Base-by-base conservation (phyloP, 2,329 filamentous ascomycete species). In the Diaporthe destruens region DNA sequence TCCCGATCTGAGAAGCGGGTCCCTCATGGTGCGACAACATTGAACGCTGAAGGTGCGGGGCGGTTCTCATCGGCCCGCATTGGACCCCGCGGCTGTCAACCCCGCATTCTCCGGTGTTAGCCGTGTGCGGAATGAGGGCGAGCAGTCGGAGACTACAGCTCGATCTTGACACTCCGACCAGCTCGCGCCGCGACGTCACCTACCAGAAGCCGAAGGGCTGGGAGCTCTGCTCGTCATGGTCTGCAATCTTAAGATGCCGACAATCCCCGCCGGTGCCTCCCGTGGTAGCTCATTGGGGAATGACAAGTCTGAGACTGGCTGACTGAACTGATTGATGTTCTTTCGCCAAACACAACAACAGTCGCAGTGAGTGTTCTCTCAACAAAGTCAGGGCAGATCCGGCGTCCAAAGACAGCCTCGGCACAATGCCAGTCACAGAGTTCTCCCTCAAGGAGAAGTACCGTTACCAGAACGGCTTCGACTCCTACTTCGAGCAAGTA, bases 401-500 rank as follows among this genome's bases (percentile, higher is more conserved):
- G n/a, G 49, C 34, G 59, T 49, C 25, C 42, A 23, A 16, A 42
- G 32, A 36, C 16, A 36, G 20, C 59, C 53, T 53, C 69, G 55
- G 36, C 23, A 80, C 39, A 42, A 89, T 89, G 87, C 86, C 86
- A 11, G 81, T 85, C 72, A 88, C 87, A 6, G 76, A 81, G 0
- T 89, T 89, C 72, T 80, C 81, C 44, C 79, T 85, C 29, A 79
- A 82, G 74, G 87, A 89, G 76, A 88, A 86, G 77, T 96, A 96
- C 85, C 86, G 85, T 72, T 96, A 96, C 82, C 91, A 91, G 79
- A 93, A 91, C 84, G 94, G 94, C 81, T 95, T 96, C 85, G 88
- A 89, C 81, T 90, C 87, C 61, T 92, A 95, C 80, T 89, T 94
- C 81, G 92, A 96, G 92, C 95, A 83, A 77, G 89, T 82, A 16